Evolutionary conservation across 352 stramenopile genomes (phyloP).

Genomic region (Pythium phragmitis): DNA sequence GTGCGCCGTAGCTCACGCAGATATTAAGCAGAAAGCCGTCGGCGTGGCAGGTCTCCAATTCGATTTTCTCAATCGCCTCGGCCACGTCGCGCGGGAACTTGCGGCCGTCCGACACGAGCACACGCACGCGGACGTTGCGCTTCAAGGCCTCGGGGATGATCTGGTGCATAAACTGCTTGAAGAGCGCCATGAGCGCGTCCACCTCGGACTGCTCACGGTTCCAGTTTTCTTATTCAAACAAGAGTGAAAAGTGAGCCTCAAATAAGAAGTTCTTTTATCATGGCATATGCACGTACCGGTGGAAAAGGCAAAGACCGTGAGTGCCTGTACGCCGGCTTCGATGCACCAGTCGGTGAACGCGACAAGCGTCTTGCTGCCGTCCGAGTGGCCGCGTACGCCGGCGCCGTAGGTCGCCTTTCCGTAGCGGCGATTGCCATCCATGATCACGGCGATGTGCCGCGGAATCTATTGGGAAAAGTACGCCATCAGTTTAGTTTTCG

Average conservation of each 20-base stretch:
- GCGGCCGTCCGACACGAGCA: conserved; percentile 83
- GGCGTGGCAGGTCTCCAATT: conserved; percentile 87
- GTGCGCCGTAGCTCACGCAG: conserved; percentile 92
- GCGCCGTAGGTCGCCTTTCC: conserved; percentile 82
- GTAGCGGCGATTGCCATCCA: conserved; percentile 96
- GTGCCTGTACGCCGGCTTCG: conserved; percentile 81
- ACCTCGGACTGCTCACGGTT: conserved; percentile 89
- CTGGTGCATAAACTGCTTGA: conserved; percentile 95
- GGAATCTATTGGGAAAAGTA: conserved; percentile 40
- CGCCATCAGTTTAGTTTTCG: not conserved
- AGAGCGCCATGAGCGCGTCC: conserved; percentile 91
- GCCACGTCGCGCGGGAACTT: conserved; percentile 72
- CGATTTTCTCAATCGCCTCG: conserved; percentile 75
- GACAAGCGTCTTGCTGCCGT: conserved; percentile 94
- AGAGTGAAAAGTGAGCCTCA: not conserved
- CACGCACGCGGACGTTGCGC: conserved; percentile 89
- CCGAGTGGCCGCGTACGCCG: conserved; percentile 89
- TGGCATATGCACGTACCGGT: conserved; percentile 49
- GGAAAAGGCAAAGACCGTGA: conserved; percentile 96
- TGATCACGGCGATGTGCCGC: conserved; percentile 94
- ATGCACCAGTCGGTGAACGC: conserved; percentile 97
- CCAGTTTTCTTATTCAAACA: conserved; percentile 88
- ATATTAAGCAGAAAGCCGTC: conserved; percentile 79
- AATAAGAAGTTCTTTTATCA: not conserved
- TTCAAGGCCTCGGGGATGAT: conserved; percentile 90